phyloP scores from a whole-genome alignment of 2,329 filamentous ascomycete species.

The Diaporthe destruens region DNA sequence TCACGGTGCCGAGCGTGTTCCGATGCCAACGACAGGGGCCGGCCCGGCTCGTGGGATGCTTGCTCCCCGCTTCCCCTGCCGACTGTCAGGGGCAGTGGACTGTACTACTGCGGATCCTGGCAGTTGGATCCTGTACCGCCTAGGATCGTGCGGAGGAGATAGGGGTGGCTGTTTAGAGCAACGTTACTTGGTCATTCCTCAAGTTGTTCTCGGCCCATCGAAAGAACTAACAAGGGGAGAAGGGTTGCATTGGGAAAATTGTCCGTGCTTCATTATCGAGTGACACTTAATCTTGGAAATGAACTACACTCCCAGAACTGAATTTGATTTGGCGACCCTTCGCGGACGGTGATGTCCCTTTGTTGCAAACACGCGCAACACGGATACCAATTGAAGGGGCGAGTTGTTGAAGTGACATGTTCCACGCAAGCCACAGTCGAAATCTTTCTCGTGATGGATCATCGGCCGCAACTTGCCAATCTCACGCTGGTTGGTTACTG shows the following conservation, averaged over 20 bases:
- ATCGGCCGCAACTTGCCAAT: background rate
- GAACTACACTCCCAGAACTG: background rate
- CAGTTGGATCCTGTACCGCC: background rate
- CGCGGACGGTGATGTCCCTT: too few relatives aligned
- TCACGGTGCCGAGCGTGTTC: constrained; percentile 16
- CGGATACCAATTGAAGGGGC: background rate
- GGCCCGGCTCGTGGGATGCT: constrained; percentile 15
- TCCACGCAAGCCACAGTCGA: background rate
- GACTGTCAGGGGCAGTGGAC: constrained; percentile 7
- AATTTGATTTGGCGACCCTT: background rate
- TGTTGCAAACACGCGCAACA: background rate
- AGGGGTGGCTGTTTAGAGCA: constrained; percentile 10
- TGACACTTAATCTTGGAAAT: background rate
- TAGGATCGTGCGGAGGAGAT: constrained; percentile 14
- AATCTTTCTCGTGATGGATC: background rate
- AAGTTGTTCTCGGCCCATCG: background rate
- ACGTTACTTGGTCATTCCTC: constrained; percentile 23
- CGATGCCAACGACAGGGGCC: constrained; percentile 19
- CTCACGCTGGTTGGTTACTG: too few relatives aligned
- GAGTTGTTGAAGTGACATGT: background rate
- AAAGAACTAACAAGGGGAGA: background rate
- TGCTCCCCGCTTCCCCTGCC: constrained; percentile 21
- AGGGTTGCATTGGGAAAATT: background rate
- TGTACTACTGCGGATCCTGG: background rate
- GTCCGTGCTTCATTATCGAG: background rate